These are phyloP conservation scores for Wallacemonas rigidus DNA, from an alignment of 208 protist genomes.

Conservation along the genomic window DNA sequence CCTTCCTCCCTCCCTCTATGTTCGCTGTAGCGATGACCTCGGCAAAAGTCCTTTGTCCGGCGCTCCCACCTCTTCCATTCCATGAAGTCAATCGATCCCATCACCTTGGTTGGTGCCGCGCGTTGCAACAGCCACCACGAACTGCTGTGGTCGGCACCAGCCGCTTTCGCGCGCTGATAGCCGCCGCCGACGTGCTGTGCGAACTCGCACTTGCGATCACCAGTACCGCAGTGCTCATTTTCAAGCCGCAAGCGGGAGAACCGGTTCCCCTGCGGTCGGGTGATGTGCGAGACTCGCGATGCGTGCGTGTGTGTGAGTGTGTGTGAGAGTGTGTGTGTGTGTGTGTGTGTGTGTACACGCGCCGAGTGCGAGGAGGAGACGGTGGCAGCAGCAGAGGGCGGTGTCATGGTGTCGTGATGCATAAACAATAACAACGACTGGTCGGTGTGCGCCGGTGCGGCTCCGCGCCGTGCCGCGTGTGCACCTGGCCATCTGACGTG, in stretches of 20 bases:
- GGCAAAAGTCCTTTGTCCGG: no score
- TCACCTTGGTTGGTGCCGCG: no score
- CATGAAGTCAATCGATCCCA: no score
- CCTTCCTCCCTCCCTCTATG: constrained; percentile 5
- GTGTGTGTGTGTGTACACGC: not conserved
- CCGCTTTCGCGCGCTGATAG: no score
- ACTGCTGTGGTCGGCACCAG: no score
- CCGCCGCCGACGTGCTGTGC: no score
- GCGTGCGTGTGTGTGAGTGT: not conserved
- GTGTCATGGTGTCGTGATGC: not conserved
- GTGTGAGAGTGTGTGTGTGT: not conserved
- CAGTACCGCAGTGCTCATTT: not conserved
- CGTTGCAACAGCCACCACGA: no score
- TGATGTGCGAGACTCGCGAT: not conserved
- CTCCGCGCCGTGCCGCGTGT: not conserved
- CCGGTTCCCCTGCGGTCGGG: not conserved
- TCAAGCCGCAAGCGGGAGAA: constrained; percentile 7
- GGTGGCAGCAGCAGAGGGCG: no score
- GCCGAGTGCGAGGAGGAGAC: no score
- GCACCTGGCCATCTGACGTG: not conserved
- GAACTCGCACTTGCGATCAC: no score
- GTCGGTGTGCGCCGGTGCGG: not conserved
- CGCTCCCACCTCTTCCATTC: no score
- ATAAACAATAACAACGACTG: not conserved
- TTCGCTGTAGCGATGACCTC: not conserved